Evolutionary conservation across 1,284 basidiomycete genomes (phyloP).

Genomic region (Singerocomus inundabilis): DNA sequence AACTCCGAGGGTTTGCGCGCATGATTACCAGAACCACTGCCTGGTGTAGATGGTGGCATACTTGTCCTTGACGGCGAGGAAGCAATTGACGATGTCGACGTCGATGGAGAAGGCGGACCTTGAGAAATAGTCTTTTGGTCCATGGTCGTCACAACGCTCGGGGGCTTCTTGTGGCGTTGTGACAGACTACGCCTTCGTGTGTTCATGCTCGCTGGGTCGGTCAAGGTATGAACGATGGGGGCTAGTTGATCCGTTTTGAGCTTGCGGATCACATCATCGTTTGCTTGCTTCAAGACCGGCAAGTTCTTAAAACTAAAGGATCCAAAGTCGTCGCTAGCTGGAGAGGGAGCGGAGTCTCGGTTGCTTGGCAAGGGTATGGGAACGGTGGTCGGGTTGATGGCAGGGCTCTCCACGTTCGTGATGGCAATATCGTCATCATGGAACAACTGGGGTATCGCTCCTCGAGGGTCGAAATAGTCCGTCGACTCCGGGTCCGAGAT

Average conservation of each 20-base stretch:
- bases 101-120: constrained; percentile 85
- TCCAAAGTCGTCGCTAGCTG: constrained; percentile 87
- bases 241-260: constrained; percentile 81
- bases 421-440: constrained; percentile 75
- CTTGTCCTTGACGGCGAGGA: constrained; percentile 85
- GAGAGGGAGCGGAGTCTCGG: constrained; percentile 48
- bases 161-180: constrained; percentile 71
- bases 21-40: constrained; percentile 55
- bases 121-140: constrained; percentile 60
- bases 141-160: constrained; percentile 67
- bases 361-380: constrained; percentile 45
- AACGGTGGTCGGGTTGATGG: constrained; percentile 41
- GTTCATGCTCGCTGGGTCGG: constrained; percentile 58
- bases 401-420: constrained; percentile 51
- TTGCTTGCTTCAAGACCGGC: constrained; percentile 95
- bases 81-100: constrained; percentile 89
- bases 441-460: constrained; percentile 86
- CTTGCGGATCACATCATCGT: constrained; percentile 97
- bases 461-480: constrained; percentile 98
- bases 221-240: constrained; percentile 68
- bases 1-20: constrained; percentile 82
- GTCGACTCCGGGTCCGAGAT: constrained; percentile 96
- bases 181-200: constrained; percentile 72
- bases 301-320: constrained; percentile 99
- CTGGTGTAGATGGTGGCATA: constrained; percentile 69